Percentiles rank a stretch among this genome's conserved stretches.
phyloP scores from a whole-genome alignment of 495 filamentous ascomycete genomes.

The Aspergillus sclerotiicarbonarius region DNA sequence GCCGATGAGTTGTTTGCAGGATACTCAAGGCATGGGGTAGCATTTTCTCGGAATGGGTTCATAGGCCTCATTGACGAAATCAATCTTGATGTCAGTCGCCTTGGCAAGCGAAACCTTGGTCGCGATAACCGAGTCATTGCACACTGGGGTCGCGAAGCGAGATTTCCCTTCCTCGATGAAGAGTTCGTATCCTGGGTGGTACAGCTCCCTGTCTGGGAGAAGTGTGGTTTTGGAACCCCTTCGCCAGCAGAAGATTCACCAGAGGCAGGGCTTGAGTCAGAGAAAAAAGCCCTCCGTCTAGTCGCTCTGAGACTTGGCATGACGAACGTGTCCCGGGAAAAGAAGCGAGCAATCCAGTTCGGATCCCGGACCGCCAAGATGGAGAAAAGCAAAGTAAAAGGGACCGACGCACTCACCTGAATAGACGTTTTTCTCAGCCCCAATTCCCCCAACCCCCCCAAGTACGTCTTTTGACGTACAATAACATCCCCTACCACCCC shows the following conservation, averaged over 20 bases:
- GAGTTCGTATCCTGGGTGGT: conserved; percentile 79
- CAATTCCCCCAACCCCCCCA: conserved; percentile 2
- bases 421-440: conserved; percentile 7
- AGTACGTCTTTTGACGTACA: neutral
- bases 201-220: conserved; percentile 69
- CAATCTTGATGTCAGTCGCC: conserved; percentile 76
- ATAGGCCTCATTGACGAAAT: conserved; percentile 77
- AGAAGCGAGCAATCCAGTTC: conserved; percentile 93
- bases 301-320: conserved; percentile 76
- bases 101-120: conserved; percentile 91
- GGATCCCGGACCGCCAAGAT: conserved; percentile 85
- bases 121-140: conserved; percentile 89
- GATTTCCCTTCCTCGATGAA: conserved; percentile 94
- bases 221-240: conserved; percentile 70
- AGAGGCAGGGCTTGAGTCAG: conserved; percentile 58
- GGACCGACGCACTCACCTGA: conserved; percentile 55
- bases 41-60: conserved; percentile 66
- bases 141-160: conserved; percentile 83
- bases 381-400: conserved; percentile 69
- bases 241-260: conserved; percentile 6
- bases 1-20: conserved; percentile 96
- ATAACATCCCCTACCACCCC: neutral
- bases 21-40: conserved; percentile 79
- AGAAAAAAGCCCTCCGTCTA: conserved; percentile 77
- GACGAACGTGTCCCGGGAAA: conserved; percentile 67